Conservation (phyloP, 306 rosid genomes). For the Quercus glauca region DNA sequence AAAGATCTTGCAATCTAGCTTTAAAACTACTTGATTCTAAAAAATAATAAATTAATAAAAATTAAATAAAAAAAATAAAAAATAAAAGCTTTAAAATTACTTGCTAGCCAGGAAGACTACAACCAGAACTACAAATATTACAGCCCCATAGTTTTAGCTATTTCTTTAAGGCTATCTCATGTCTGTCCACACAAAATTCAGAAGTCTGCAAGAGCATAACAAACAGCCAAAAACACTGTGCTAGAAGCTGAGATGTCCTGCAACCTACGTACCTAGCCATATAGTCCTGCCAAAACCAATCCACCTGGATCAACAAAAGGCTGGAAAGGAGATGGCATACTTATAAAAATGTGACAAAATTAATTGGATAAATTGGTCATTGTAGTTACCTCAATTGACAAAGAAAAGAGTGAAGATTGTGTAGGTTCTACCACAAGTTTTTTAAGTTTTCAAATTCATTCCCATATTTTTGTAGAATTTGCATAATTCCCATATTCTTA, state of each 20-base stretch:
- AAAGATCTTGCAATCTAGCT: neutral
- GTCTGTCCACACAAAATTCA: constrained; percentile 1
- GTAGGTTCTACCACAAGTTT: constrained; percentile 91
- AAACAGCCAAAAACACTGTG: constrained; percentile 77
- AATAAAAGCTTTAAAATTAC: no score
- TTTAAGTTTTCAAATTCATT: constrained; percentile 80
- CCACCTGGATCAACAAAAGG: constrained; percentile 2
- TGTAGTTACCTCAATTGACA: constrained; percentile 66
- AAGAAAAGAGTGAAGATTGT: constrained; percentile 73
- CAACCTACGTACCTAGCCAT: constrained; percentile 71
- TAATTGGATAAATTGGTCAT: constrained; percentile 12
- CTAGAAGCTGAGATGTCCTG: constrained; percentile 76
- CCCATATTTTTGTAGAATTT: constrained; percentile 81
- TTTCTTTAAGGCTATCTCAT: neutral
- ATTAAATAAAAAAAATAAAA: no score
- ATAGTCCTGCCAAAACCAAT: constrained; percentile 66
- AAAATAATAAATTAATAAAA: no score
- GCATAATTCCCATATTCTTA: constrained; percentile 54
- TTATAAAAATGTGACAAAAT: constrained; percentile 14
- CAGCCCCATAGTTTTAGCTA: neutral
- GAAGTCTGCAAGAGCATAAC: constrained; percentile 16
- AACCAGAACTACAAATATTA: neutral
- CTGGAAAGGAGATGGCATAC: constrained; percentile 11
- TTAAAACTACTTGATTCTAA: neutral
- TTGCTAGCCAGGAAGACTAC: neutral